Evolutionary conservation across 192 early-diverging fungal species (phyloP), one percentile per base, ranked within the genome.

Genomic region (Entophlyctis luteolus): DNA sequence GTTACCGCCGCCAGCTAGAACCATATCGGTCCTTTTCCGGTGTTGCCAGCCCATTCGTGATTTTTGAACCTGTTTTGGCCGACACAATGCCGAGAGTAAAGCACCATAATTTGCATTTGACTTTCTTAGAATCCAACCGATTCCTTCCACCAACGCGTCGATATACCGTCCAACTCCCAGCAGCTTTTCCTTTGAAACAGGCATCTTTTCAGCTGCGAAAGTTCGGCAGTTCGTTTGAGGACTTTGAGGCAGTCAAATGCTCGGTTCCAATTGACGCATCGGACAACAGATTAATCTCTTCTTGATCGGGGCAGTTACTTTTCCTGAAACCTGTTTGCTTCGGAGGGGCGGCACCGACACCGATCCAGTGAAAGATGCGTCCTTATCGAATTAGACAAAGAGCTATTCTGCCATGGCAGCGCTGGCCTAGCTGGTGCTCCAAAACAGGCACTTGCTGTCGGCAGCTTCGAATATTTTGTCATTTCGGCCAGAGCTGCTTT

Each of bases 391-490:
- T 34, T 28, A 39, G 73, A 6, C 47, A 68, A 33, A 31, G 59
- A 22, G 32, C 70, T 66, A 56, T 73, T 70, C 27, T 66, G 52
- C 39, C 37, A 55, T 10, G 67, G 59, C 23, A 53, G 23, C 8
- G 38, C 35, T 29, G 48, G 62, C 67, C 60, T 37, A 27, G 57
- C 5, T 39, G 57, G 1, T 4, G 48, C 12, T 4, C 96, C 85
- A 32, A 84, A 84, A 28, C 98, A 74, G 67, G 95, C 93, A 23
- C 89, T 80, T 1, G 90, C 79, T 75, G 93, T 91, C 33, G 96
- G 96, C 55, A 81, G 73, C 23, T 74, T 77, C 50, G 81, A 71
- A 39, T 88, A 79, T 28, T 66, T 66, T 52, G 52, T 66, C 75
- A 93, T 94, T 48, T 89, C 86, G 4, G 81, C 79, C 34, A 97